Evolutionary conservation across 352 stramenopile genomes (phyloP).

Genomic region (Phytophthora pseudosyringae): DNA sequence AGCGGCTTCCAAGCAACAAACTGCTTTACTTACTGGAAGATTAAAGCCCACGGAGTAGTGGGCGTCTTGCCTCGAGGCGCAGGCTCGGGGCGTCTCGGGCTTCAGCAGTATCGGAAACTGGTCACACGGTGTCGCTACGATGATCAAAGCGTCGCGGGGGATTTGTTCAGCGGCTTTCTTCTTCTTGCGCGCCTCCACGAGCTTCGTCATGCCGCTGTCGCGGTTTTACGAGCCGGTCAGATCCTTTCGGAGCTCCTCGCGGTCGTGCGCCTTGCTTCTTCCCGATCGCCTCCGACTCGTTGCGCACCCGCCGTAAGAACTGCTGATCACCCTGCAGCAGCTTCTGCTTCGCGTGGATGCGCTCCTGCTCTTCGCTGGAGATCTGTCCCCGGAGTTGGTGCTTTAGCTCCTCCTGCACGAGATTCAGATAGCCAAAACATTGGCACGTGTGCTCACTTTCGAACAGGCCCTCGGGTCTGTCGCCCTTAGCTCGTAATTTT

Average conservation of each 20-base stretch:
- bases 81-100: slow-evolving; percentile 32
- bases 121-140: slow-evolving; percentile 5
- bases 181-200: slow-evolving; percentile 69
- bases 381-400: slow-evolving; percentile 67
- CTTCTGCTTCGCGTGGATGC: slow-evolving; percentile 42
- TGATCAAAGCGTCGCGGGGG: slow-evolving; percentile 16
- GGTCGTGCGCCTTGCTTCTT: slow-evolving; percentile 63
- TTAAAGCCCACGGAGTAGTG: slow-evolving; percentile 82
- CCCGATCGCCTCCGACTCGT: slow-evolving; percentile 68
- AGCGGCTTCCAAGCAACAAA: not conserved
- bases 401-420: slow-evolving; percentile 63
- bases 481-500: slow-evolving; percentile 39
- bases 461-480: slow-evolving; percentile 52
- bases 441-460: slow-evolving; percentile 58
- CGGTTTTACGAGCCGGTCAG: slow-evolving; percentile 73
- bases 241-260: slow-evolving; percentile 57
- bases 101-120: slow-evolving; percentile 41
- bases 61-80: slow-evolving; percentile 22
- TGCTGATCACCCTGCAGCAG: slow-evolving; percentile 61
- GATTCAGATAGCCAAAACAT: slow-evolving; percentile 52
- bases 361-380: slow-evolving; percentile 54
- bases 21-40: slow-evolving; percentile 40
- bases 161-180: slow-evolving; percentile 61
- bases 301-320: slow-evolving; percentile 58
- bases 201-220: slow-evolving; percentile 68